These are phyloP conservation scores for Monosporascus sp. DNA, from an alignment of 2,329 filamentous ascomycete species.

Conservation along the genomic window DNA sequence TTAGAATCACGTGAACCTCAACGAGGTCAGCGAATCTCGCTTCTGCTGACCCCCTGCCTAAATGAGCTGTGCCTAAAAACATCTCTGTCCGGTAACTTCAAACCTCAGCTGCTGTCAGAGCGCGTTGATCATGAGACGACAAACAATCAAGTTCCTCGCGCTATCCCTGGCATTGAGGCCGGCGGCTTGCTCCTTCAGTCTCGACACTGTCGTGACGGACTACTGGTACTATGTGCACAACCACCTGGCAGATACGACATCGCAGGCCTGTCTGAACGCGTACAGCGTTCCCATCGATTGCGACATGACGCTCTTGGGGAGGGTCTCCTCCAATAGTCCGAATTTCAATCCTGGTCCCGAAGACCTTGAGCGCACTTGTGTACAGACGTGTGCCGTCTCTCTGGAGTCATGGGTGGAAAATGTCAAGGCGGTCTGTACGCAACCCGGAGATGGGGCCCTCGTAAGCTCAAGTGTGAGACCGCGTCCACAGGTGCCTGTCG, in stretches of 20 bases:
- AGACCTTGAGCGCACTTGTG: conserved; percentile 22
- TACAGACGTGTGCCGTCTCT: conserved; percentile 19
- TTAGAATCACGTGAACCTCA: too few relatives aligned
- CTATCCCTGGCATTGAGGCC: not conserved
- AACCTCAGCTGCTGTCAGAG: too few relatives aligned
- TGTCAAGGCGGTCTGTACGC: conserved; percentile 17
- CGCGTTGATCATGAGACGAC: too few relatives aligned
- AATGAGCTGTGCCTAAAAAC: too few relatives aligned
- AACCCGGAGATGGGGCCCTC: conserved; percentile 16
- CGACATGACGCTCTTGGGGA: conserved; percentile 21
- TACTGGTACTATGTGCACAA: conserved; percentile 25
- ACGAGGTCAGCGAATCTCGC: too few relatives aligned
- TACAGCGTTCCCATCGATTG: conserved; percentile 25
- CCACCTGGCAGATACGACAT: conserved; percentile 24
- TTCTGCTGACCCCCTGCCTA: too few relatives aligned
- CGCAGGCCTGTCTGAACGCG: conserved; percentile 23
- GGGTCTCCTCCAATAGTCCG: conserved; percentile 24
- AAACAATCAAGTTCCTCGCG: too few relatives aligned
- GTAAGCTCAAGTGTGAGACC: conserved; percentile 7
- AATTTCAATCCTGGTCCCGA: conserved; percentile 18
- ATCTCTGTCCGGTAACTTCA: too few relatives aligned
- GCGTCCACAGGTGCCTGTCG: conserved; percentile 6
- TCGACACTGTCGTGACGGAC: conserved; percentile 23
- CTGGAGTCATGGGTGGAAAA: conserved; percentile 20
- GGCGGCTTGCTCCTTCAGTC: conserved; percentile 27